Conservation (phyloP, 345 rosid genomes). For the Eutrema japonicum region DNA sequence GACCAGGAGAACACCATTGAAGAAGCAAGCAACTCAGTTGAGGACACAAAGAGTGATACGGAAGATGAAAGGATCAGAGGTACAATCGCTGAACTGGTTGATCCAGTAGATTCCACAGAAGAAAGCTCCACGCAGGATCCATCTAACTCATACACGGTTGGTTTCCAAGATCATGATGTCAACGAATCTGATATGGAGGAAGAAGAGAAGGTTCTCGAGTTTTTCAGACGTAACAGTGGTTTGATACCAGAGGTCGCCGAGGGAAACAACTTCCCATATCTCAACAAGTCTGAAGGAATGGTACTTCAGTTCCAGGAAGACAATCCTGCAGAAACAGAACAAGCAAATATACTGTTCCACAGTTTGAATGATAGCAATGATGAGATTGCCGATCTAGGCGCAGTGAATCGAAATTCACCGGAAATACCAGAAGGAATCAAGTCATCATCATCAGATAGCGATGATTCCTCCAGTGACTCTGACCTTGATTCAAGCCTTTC, state of each 20-base stretch:
- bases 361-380: conserved; percentile 24
- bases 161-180: conserved; percentile 15
- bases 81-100: background rate
- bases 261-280: conserved; percentile 3
- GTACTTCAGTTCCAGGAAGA: conserved; percentile 20
- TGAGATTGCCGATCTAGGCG: background rate
- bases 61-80: conserved; percentile 26
- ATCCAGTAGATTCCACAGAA: conserved; percentile 2
- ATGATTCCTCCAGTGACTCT: conserved; percentile 45
- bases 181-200: conserved; percentile 36
- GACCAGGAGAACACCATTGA: conserved; percentile 25
- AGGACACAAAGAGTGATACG: conserved; percentile 21
- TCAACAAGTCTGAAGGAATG: conserved; percentile 32
- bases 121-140: conserved; percentile 9
- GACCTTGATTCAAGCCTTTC: conserved; percentile 32
- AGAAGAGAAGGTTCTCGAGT: conserved; percentile 31
- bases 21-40: conserved; percentile 29
- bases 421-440: conserved; percentile 13
- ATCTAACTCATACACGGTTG: conserved; percentile 17
- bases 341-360: background rate
- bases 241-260: conserved; percentile 2
- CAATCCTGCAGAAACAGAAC: conserved; percentile 26
- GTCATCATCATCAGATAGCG: conserved; percentile 37
- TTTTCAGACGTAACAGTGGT: conserved; percentile 30
- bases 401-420: background rate